Evolutionary conservation across 495 filamentous ascomycete species (phyloP), one percentile per base, ranked within the genome.

Genomic region (Achaetomiella virescens): DNA sequence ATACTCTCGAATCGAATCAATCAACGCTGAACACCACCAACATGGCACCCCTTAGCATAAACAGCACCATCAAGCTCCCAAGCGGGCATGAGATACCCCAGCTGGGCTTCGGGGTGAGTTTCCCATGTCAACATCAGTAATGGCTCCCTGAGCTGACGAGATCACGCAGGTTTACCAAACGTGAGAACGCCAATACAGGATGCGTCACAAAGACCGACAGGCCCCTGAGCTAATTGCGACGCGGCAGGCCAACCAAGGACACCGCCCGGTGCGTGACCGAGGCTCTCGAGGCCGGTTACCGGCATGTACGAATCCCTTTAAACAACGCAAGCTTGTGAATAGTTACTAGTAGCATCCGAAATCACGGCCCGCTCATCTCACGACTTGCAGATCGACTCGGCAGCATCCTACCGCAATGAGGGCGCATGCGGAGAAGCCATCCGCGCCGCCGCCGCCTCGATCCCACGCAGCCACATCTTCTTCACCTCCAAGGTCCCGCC

Each of bases 71-170:
- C 59, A 84, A 82, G 63, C 74, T 92, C 70, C 81, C 82, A 58
- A 90, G 88, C 43, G 89, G 89, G 51, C 84, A 84, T 66, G 82
- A 90, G 54, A 90, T 95, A 36, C 89, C 89, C 0, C 69, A 78
- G 10, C 62, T 92, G 36, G 89, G 89, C 2, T 90, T 83, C 62
- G 88, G 86, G 47, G 85, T 87, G 78, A 35, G 38, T n/a, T n/a
- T n/a, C n/a, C n/a, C n/a, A n/a, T n/a, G n/a, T n/a, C n/a, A n/a
- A n/a, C n/a, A n/a, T n/a, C n/a, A n/a, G n/a, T n/a, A n/a, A 18
- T 20, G 20, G 20, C 21, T 5, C 12, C 46, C n/a, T n/a, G n/a
- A n/a, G 54, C 27, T 31, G 9, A 31, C 27, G 5, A 31, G 5
- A 9, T 31, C 27, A 4, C 5, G 38, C 61, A 88, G 85, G 84